Conservation (phyloP, 2,329 filamentous ascomycete species). For the Penicillium sp. region DNA sequence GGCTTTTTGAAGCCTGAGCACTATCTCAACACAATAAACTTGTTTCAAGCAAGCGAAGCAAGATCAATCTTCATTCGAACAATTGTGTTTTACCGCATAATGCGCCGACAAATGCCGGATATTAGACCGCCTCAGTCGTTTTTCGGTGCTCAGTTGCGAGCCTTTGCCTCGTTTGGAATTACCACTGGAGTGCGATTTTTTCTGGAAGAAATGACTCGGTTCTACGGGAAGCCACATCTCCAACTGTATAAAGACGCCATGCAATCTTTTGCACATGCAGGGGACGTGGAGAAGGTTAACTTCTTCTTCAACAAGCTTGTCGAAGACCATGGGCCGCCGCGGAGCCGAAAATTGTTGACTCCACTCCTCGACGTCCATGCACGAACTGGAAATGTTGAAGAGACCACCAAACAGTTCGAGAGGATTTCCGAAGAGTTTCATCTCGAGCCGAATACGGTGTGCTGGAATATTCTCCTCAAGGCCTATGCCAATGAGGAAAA, state of each 20-base stretch:
- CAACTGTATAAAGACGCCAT: slow-evolving; percentile 41
- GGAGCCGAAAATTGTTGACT: slow-evolving; percentile 36
- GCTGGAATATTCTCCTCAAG: slow-evolving; percentile 78
- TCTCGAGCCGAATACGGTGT: slow-evolving; percentile 58
- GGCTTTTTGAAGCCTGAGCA: slow-evolving; percentile 26
- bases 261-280: slow-evolving; percentile 47
- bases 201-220: slow-evolving; percentile 42
- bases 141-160: slow-evolving; percentile 28
- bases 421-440: slow-evolving; percentile 60
- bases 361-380: slow-evolving; percentile 72
- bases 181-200: slow-evolving; percentile 41
- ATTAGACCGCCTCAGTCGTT: slow-evolving; percentile 23
- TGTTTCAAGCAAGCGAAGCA: slow-evolving; percentile 29
- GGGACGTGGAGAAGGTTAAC: slow-evolving; percentile 48
- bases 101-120: slow-evolving; percentile 37
- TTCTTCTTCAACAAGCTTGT: slow-evolving; percentile 48
- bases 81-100: slow-evolving; percentile 44
- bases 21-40: slow-evolving; percentile 34
- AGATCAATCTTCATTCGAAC: slow-evolving; percentile 32
- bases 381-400: slow-evolving; percentile 63
- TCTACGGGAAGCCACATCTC: slow-evolving; percentile 34
- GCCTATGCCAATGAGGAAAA: slow-evolving; percentile 68
- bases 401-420: slow-evolving; percentile 63
- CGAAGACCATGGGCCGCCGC: slow-evolving; percentile 39
- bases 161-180: slow-evolving; percentile 32